phyloP scores from a whole-genome alignment of 2,329 filamentous ascomycete species.

The Aspergillus tamarii region DNA sequence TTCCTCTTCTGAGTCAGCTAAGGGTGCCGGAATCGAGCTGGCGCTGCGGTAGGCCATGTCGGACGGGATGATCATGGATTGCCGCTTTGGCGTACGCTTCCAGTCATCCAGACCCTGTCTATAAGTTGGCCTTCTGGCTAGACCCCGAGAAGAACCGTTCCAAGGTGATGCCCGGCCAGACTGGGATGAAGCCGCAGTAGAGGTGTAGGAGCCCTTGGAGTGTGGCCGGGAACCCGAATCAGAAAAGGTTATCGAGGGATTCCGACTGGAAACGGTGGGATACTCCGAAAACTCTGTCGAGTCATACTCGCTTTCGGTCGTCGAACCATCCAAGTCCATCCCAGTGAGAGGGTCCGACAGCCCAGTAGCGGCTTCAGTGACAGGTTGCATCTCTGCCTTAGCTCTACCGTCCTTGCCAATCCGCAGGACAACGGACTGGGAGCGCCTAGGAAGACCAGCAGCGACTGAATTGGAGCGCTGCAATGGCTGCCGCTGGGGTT shows the following conservation, averaged over 20 bases:
- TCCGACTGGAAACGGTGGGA: constrained; percentile 39
- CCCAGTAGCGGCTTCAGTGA: constrained; percentile 35
- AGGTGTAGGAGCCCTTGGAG: constrained; percentile 50
- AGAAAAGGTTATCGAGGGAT: constrained; percentile 45
- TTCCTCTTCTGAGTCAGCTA: constrained; percentile 34
- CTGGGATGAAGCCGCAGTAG: constrained; percentile 43
- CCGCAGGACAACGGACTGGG: constrained; percentile 49
- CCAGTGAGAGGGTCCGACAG: constrained; percentile 39
- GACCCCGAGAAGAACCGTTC: constrained; percentile 38
- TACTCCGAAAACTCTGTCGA: constrained; percentile 47
- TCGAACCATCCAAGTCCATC: constrained; percentile 48
- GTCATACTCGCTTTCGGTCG: constrained; percentile 47
- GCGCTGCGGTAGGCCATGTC: constrained; percentile 38
- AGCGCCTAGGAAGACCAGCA: constrained; percentile 35
- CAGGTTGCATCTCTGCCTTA: constrained; percentile 48
- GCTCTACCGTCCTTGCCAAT: constrained; percentile 54
- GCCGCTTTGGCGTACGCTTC: constrained; percentile 39
- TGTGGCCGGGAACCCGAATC: constrained; percentile 43
- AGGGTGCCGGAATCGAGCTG: constrained; percentile 29
- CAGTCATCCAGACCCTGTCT: constrained; percentile 29
- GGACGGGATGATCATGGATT: constrained; percentile 34
- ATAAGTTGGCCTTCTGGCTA: constrained; percentile 28
- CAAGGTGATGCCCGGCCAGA: constrained; percentile 48
- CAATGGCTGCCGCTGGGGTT: constrained; percentile 36
- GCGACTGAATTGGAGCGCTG: constrained; percentile 38